A percentile compares a stretch with the other conserved stretches of the same genome.
phyloP scores from a whole-genome alignment of 106 monocot species.

The Allium cepa region DNA sequence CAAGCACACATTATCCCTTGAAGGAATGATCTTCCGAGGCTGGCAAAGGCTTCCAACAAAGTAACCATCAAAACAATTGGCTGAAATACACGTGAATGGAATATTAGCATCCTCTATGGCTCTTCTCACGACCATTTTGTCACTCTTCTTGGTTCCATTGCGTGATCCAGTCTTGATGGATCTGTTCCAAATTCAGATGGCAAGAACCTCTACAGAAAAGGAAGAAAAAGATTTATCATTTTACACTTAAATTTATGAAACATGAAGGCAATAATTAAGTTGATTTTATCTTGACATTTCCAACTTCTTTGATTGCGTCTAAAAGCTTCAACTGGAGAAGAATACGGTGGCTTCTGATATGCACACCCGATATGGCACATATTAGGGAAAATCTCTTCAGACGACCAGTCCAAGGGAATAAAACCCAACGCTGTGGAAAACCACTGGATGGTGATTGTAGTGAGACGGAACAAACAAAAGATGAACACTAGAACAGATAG shows the following conservation, averaged over 20 bases:
- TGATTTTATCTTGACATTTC: slow-evolving; percentile 40
- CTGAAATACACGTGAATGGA: slow-evolving; percentile 47
- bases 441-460: too few relatives aligned
- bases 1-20: slow-evolving; percentile 26
- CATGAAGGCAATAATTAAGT: background rate
- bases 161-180: slow-evolving; percentile 42
- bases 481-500: too few relatives aligned
- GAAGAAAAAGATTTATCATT: background rate
- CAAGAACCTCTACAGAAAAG: slow-evolving; percentile 31
- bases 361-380: slow-evolving; percentile 53
- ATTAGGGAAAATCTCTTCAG: too few relatives aligned
- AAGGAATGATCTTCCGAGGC: slow-evolving; percentile 25
- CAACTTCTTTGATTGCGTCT: slow-evolving; percentile 53
- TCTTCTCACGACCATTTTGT: slow-evolving; percentile 54
- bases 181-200: slow-evolving; percentile 67
- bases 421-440: too few relatives aligned
- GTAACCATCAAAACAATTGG: slow-evolving; percentile 52
- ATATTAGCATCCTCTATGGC: slow-evolving; percentile 42
- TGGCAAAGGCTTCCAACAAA: slow-evolving; percentile 54
- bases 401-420: too few relatives aligned
- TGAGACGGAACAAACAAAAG: too few relatives aligned
- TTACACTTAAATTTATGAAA: background rate
- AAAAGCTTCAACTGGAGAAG: slow-evolving; percentile 66
- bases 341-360: slow-evolving; percentile 44
- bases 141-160: slow-evolving; percentile 33